Base-by-base conservation (phyloP, 495 filamentous ascomycete genomes). In the Poronia punctata region DNA sequence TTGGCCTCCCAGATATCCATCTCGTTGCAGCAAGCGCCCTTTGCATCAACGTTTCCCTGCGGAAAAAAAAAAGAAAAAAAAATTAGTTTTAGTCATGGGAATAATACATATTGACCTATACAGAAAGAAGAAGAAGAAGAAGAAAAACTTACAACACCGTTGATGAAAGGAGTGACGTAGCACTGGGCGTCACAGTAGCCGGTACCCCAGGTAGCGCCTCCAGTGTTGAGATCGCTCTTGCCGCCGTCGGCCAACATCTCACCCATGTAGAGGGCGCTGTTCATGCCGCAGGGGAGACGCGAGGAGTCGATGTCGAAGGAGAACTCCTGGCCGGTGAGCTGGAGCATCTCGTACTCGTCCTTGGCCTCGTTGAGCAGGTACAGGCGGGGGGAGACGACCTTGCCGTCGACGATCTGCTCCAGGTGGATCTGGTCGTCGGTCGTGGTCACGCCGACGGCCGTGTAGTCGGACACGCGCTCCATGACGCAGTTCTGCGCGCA, bases 111-210 rank as follows among this genome's bases (percentile, higher is more conserved):
- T n/a, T n/a, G n/a, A n/a, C n/a, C n/a, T n/a, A n/a, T n/a, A n/a
- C n/a, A n/a, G n/a, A n/a, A n/a, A n/a, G n/a, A n/a, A n/a, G n/a
- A n/a, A 1, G 14, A 1, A 35, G 19, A 35, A 26, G 22, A 15
- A 20, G 24, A 6, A 36, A 20, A 10, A 48, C 62, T 55, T 53
- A 73, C 70, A 11, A 70, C 55, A 19, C 79, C 78, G 48, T 80
- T 78, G 40, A 80, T 70, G 53, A 74, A 83, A 9, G 73, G 60
- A 14, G 57, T 55, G 12, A 64, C 59, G 26, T 64, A 70, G 57
- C 82, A 84, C 49, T 84, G 80, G 5, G 78, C 72, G 52, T 84
- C 80, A 53, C 82, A 86, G 64, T 86, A 84, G 0, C 80, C 80
- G 0, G 78, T 78, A 10, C 80, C 80, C 58, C 82, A 84, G 10